Conservation (phyloP, 257 asterid species). For the Misopates orontium region DNA sequence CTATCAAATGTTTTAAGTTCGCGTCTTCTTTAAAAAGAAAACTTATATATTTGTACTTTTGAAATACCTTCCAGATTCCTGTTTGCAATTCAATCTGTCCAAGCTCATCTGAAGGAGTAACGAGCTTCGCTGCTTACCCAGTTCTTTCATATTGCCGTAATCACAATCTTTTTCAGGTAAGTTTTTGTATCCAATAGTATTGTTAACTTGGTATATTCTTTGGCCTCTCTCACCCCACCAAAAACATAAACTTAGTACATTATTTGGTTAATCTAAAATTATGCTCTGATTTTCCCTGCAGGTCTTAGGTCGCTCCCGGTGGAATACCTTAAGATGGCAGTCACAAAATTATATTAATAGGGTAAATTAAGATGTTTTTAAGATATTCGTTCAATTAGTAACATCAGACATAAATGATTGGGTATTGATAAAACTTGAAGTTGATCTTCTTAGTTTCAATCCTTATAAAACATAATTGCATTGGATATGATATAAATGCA, state of each 20-base stretch:
- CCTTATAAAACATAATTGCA: too few species aligned
- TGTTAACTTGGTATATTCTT: too few species aligned
- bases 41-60: neutral
- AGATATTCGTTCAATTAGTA: too few species aligned
- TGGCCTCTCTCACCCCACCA: too few species aligned
- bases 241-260: too few species aligned
- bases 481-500: constrained; percentile 29
- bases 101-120: constrained; percentile 78
- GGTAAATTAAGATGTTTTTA: constrained; percentile 35
- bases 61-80: constrained; percentile 50
- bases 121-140: constrained; percentile 85
- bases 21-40: too few species aligned
- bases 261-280: too few species aligned
- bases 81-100: constrained; percentile 98
- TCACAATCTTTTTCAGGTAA: constrained; percentile 93
- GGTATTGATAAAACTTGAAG: too few species aligned
- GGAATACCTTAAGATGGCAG: constrained; percentile 84
- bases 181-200: neutral
- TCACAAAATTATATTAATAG: constrained; percentile 63
- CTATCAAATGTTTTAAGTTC: too few species aligned
- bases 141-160: constrained; percentile 84
- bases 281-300: constrained; percentile 21
- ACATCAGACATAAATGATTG: too few species aligned
- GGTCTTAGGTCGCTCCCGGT: constrained; percentile 90
- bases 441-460: too few species aligned